Percentiles rank a stretch among this genome's conserved stretches.
phyloP scores from a whole-genome alignment of 2,329 filamentous ascomycete species.

The Westerdykella sp. region DNA sequence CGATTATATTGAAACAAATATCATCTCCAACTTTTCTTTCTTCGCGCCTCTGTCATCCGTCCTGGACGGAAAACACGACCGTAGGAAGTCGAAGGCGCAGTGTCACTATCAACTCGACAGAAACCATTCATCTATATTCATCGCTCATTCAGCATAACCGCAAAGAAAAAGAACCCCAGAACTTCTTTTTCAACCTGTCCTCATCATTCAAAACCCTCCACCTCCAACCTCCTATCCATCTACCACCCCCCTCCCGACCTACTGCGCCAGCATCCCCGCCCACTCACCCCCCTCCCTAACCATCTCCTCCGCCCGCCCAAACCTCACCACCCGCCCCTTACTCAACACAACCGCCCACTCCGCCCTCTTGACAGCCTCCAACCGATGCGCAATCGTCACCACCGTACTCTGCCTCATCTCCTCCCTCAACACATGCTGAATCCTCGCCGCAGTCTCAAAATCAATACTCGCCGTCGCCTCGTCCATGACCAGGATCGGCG shows the following conservation, averaged over 20 bases:
- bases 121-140: no score
- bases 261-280: conserved; percentile 27
- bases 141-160: no score
- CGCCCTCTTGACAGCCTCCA: conserved; percentile 56
- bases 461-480: conserved; percentile 62
- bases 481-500: conserved; percentile 58
- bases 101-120: no score
- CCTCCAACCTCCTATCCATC: background rate
- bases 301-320: conserved; percentile 31
- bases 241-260: no score
- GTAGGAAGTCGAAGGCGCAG: no score
- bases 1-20: no score
- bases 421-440: conserved; percentile 50
- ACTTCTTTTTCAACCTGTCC: background rate
- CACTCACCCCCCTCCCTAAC: conserved; percentile 30
- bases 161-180: no score
- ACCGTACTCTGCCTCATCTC: conserved; percentile 56
- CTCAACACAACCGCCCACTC: conserved; percentile 52
- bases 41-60: no score
- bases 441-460: conserved; percentile 52
- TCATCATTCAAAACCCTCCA: background rate
- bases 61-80: no score
- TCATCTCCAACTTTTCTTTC: no score
- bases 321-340: conserved; percentile 43
- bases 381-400: conserved; percentile 59